Conservation (phyloP, 2,329 filamentous ascomycete genomes). For the Fusarium denticulatum region DNA sequence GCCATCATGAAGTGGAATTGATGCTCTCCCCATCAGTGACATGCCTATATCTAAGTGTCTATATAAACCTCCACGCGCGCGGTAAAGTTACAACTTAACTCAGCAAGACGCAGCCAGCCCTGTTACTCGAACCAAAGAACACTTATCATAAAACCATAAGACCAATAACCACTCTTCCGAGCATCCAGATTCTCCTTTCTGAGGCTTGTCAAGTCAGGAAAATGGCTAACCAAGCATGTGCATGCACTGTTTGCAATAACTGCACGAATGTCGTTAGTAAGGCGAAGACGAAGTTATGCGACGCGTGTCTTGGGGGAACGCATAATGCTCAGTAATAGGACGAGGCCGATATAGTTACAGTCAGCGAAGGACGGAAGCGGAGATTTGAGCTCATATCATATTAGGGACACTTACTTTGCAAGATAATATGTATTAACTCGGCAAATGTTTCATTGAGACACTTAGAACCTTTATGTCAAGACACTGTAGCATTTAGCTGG, state of each 20-base stretch:
- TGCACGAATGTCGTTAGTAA: not conserved
- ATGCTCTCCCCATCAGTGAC: not conserved
- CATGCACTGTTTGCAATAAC: not conserved
- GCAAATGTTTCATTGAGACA: fast-evolving
- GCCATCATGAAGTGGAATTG: fast-evolving
- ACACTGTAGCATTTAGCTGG: fast-evolving
- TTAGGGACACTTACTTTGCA: fast-evolving
- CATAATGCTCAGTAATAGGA: not conserved
- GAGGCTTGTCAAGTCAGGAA: fast-evolving
- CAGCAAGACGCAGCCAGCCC: not conserved
- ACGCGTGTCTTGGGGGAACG: fast-evolving
- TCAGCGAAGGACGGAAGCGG: fast-evolving
- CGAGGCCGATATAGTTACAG: fast-evolving
- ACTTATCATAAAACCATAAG: not conserved
- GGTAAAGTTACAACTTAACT: not conserved
- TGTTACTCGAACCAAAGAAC: fast-evolving
- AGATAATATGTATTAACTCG: fast-evolving
- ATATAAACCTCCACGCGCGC: not conserved
- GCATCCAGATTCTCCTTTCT: not conserved
- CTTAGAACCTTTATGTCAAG: fast-evolving
- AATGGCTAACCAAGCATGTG: not conserved
- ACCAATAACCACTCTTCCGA: too few species aligned
- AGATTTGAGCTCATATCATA: fast-evolving
- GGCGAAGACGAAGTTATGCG: not conserved
- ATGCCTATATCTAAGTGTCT: not conserved